Base-by-base conservation (phyloP, 2,329 filamentous ascomycete genomes). In the Penicillium sp. region DNA sequence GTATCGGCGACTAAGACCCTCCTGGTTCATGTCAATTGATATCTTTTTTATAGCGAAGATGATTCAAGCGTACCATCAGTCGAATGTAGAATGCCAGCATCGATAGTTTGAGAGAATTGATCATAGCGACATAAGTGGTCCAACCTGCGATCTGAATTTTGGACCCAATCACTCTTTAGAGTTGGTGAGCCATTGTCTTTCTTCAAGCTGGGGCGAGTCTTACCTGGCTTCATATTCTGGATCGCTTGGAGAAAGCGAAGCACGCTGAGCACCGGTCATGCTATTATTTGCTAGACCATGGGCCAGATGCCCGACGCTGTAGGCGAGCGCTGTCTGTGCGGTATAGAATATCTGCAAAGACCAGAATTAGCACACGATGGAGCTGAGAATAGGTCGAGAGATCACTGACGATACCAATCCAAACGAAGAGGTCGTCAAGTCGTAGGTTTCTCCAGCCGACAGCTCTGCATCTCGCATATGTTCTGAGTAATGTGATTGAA, bases 351-450 rank as follows among this genome's bases (percentile, higher is more conserved):
- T 49, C 76, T 81, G 26, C 24, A 42, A 5, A 8, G n/a, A 50
- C 18, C 18, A 8, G 13, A n/a, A 49, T 44, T 7, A 52, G 63
- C 44, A 63, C 26, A n/a, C 21, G 41, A 33, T 23, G 39, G 28
- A 34, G 2, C 15, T 16, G 2, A 2, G 16, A 2, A 28, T 9
- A 15, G 2, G 18, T 16, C 21, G 13, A 7, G 12, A 24, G 3
- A 2, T 10, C 10, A 60, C 75, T 50, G 61, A 82, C 78, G 53
- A 75, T 72, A 24, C 74, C 80, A n/a, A 81, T 24, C 56, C 78
- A 69, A 62, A 83, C 79, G 15, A 85, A 63, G 54, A 79, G 83
- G 55, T 86, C 83, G 58, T 52, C 82, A 76, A 12, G 76, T 73
- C 16, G 62, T 38, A 70, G 42, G 54, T 64, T 51, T 45, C 57